Evolutionary conservation across 805 yeast species (phyloP).

Genomic region (Lipomyces lipofer): DNA sequence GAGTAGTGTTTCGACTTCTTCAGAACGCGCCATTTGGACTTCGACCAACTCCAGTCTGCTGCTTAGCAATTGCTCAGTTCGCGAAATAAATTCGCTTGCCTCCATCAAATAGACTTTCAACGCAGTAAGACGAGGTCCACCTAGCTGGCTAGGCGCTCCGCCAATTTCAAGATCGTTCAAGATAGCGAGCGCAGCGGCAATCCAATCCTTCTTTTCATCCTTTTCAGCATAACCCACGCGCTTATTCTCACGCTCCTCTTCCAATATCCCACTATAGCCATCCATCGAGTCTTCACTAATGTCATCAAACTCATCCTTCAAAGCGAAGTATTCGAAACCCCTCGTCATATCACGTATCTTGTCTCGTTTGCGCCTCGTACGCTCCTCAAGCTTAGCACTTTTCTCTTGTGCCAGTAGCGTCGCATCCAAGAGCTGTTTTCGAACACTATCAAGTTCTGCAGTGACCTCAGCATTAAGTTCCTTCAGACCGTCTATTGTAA

Average conservation of each 20-base stretch:
- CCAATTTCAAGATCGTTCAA: background rate
- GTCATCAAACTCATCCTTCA: constrained; percentile 9
- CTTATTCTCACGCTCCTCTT: background rate
- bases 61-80: constrained; percentile 19
- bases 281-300: background rate
- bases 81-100: constrained; percentile 17
- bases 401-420: constrained; percentile 10
- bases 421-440: constrained; percentile 23
- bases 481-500: constrained; percentile 24
- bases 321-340: constrained; percentile 21
- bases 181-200: constrained; percentile 6
- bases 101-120: constrained; percentile 17
- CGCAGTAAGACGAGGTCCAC: background rate
- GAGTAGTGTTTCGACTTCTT: constrained; percentile 26
- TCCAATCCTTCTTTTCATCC: constrained; percentile 11
- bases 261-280: too few relatives aligned
- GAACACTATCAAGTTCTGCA: constrained; percentile 26
- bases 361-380: constrained; percentile 20
- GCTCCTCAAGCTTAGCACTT: constrained; percentile 10
- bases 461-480: constrained; percentile 30
- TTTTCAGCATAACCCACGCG: background rate
- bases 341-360: constrained; percentile 26
- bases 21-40: constrained; percentile 7
- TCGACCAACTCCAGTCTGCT: constrained; percentile 24
- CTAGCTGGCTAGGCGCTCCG: background rate